Base-by-base conservation (phyloP, 768 basidiomycete species). In the Naganishia vishniacii region DNA sequence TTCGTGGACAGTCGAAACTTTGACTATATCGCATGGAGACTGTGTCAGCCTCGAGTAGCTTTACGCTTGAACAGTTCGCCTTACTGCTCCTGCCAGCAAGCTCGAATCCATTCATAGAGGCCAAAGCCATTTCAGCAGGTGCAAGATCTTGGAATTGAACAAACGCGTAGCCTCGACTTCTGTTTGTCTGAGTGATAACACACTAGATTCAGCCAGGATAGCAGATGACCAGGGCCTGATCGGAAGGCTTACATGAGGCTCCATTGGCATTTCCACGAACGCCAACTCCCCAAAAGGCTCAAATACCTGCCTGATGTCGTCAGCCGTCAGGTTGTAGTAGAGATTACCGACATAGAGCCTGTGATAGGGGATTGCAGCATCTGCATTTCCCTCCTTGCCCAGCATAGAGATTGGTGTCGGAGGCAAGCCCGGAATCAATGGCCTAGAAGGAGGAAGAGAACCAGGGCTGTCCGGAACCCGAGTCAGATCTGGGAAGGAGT, bases 71-170 rank as follows among this genome's bases (percentile, higher is more conserved):
- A 15, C 7, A 29, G 65, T 45, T 44, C 37, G 8, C 79, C 85
- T 68, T 73, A 92, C 91, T 77, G 65, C 88, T 88, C 64, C 95
- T 86, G 42, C 95, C 95, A 59, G 95, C 95, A 63, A 99, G 83
- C 72, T 95, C 91, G 73, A 99, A 99, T 29, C 91, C 91, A 81
- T 98, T 93, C 95, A 99, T 99, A 71, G 97, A 91, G 73, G 95
- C 91, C 46, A 99, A 78, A 26, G 95, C 95, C 86, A 93, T 93
- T 75, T 88, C 88, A 26, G 95, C 94, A 75, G 97, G 90, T 75
- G 91, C 88, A n/a, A 84, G 80, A 58, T 90, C 83, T 74, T 89
- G 90, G 77, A 91, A 98, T 88, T 99, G 94, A 42, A 99, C 88
- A 74, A 98, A 99, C 15, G 91, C 91, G 78, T 94, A 97, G 40